Evolutionary conservation across 257 asterid species (phyloP), one percentile per base, ranked within the genome.

Genomic region (Capsicum chinense): DNA sequence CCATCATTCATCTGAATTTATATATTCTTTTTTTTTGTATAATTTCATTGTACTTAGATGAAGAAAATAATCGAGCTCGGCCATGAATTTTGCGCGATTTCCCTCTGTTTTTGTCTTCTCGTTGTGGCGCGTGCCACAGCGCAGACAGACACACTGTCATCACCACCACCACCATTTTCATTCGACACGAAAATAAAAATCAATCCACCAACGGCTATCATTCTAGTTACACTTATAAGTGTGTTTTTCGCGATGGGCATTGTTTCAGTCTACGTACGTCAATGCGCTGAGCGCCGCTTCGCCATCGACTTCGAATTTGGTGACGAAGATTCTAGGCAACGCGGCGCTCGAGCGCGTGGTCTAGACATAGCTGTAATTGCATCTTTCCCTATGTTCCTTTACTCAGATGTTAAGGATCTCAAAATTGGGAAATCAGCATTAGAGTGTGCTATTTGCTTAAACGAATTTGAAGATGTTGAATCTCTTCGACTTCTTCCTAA

Each of bases 361-460:
- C 68, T 89, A 12, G 88, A 86, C 78, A 82, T 87, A 17, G 35
- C 33, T 0, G 56, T 89, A n/a, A 56, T 87, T 15, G 80, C 79
- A 10, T 47, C 88, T 0, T 88, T 89, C 60, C 90, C 90, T 4
- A 68, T 56, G 79, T 89, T 88, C 47, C 47, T 14, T 39, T 89
- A 89, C 59, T 86, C 90, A 1, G 88, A 89, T 16, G 89, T 89
- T 15, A 88, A 84, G 60, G 86, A 79, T 42, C 85, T 83, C 33
- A 87, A 86, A 80, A 19, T 87, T 11, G 88, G 89, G 2, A 86
- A 83, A 26, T 85, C 44, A 2, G 85, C 37, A 2, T 85, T 89
- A 11, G 92, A 87, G 78, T 89, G 92, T 67, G 90, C 90, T 0
- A 86, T 89, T 37, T 89, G 92, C 84, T 80, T 89, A 15, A 89